Evolutionary conservation across 768 basidiomycete genomes (phyloP), one percentile per base, ranked within the genome.

Genomic region (Russula abietina): DNA sequence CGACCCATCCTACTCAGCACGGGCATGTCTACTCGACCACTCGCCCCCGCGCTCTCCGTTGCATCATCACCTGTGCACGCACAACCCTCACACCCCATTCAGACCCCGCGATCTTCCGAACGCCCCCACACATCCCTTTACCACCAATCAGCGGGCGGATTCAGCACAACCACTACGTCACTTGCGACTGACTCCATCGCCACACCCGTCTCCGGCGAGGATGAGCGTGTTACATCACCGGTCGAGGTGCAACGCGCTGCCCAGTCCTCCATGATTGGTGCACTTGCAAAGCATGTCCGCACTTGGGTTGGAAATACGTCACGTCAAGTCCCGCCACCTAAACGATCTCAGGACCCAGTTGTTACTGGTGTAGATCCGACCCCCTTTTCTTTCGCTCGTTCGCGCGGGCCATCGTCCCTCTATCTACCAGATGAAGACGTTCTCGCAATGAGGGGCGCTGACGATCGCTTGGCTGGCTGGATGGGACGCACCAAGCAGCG

Each of bases 171-270:
- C n/a, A 70, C 67, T 16, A 68, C 69, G 14, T 62, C 69, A 24
- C 48, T 60, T 43, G 50, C 70, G 12, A 70, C 68, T 43, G 70
- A 73, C 14, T 63, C 72, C 0, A 71, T 73, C 55, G 78, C 78
- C 61, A 72, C 75, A 2, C 66, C 74, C 16, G 26, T 64, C 32
- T 64, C 63, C 36, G 58, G 58, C 22, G 64, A 65, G 14, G 64
- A 63, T 26, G 64, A 63, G 10, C 63, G 38, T 4, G 45, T 63
- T 1, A 45, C 54, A 28, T 51, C 56, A 10, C 51, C 28, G 6
- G 1, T 28, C 11, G 33, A 54, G 19, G 41, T 26, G 16, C 28
- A 36, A 11, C 65, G 45, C 14, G 24, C 43, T 2, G 11, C 32
- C 6, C 65, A 64, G 28, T 36, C 65, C 17, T 67, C 65, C 11